Conservation (phyloP, 2,329 filamentous ascomycete species). For the Exophiala dermatitidis region DNA sequence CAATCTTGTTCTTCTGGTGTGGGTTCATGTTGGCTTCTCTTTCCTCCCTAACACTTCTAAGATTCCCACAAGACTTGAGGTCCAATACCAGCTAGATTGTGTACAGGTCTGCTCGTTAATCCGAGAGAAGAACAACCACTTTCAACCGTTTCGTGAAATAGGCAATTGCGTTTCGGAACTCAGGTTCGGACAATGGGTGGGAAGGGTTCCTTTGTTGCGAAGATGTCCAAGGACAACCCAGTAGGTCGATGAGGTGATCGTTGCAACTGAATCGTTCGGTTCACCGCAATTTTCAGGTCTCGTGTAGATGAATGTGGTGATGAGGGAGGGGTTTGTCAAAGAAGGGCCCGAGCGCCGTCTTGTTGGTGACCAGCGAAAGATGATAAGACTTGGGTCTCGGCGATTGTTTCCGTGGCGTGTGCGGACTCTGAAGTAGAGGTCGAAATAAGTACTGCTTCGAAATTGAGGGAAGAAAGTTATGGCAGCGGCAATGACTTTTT, state of each 20-base stretch:
- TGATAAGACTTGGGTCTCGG: not conserved
- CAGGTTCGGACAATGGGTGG: not conserved
- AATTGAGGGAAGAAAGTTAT: not conserved
- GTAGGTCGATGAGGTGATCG: not conserved
- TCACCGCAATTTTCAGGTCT: not conserved
- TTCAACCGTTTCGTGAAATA: not conserved
- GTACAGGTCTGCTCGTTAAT: not conserved
- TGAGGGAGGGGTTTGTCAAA: slow-evolving; percentile 7
- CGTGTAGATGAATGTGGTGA: not conserved
- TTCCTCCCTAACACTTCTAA: not conserved
- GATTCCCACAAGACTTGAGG: not conserved
- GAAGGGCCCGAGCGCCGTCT: slow-evolving; percentile 7
- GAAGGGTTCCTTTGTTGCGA: not conserved
- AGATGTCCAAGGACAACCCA: not conserved
- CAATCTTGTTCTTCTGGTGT: slow-evolving; percentile 96
- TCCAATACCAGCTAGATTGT: not conserved
- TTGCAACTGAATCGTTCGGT: too few relatives aligned
- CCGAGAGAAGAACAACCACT: not conserved
- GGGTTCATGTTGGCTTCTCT: slow-evolving; percentile 65
- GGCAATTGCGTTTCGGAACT: not conserved
- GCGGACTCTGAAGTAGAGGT: not conserved
- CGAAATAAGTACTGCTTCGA: not conserved
- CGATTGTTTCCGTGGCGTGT: slow-evolving; percentile 2
- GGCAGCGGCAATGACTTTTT: not conserved
- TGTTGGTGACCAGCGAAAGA: slow-evolving; percentile 1